Base-by-base conservation (phyloP, 176 grass and related monocot genomes). In the Dactylis glomerata region DNA sequence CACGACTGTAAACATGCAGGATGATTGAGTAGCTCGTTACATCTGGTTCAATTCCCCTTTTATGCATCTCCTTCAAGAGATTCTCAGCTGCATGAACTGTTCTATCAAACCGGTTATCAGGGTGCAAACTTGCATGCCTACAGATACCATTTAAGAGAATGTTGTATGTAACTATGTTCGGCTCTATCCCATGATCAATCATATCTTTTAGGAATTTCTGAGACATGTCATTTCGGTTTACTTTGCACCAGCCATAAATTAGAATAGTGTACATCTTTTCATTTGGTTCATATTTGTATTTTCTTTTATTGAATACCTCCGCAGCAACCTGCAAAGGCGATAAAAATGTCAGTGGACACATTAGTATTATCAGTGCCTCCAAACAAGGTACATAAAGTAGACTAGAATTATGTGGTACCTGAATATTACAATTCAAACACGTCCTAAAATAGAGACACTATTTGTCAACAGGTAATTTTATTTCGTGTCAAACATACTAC, bases 251-350 rank as follows among this genome's bases (percentile, higher is more conserved):
- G 50, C 96, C 93, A 78, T 91, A 93, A 23, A 95, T 94, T 82
- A 98, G 58, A 78, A 95, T 90, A 45, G 78, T 90, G 69, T 98
- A 95, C 83, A 91, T 89, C 86, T 92, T 98, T 84, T 90, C 91
- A 40, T 95, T 87, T 37, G 85, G 85, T 83, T 92, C 86, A 27
- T 98, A 93, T 78, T 92, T 98, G 81, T 80, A 90, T 87, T 98
- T 98, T 75, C 96, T 92, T 81, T 98, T 95, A 82, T 98, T 98
- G 28, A 98, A 98, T 81, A 95, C 16, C 76, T 98, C 96, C 8
- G 90, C 90, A 77, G 93, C 93, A 90, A 98, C 82, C 93, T 95
- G 85, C 45, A 83, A 87, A 22, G 67, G 7, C 47, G 46, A 80
- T 26, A 62, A 37, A 72, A 63, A 81, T 36, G 54, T 12, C 34